Evolutionary conservation across 257 asterid species (phyloP).

Genomic region (Asclepias syriaca): DNA sequence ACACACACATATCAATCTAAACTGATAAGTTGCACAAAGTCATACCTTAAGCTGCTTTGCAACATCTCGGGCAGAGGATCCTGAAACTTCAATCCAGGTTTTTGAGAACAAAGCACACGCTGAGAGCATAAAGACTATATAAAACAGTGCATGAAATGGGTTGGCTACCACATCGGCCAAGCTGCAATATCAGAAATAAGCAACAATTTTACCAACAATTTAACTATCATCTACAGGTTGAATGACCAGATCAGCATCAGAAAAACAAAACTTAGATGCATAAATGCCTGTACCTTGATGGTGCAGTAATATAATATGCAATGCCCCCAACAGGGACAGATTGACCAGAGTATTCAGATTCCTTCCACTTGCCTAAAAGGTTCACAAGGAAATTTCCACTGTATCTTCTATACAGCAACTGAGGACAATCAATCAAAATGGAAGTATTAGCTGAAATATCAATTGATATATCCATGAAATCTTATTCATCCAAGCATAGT

Average conservation of each 20-base stretch:
- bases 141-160: constrained; percentile 85
- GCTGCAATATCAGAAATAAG: constrained; percentile 18
- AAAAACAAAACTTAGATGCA: neutral
- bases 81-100: constrained; percentile 92
- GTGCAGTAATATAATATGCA: constrained; percentile 86
- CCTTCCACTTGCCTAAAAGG: constrained; percentile 81
- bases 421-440: constrained; percentile 16
- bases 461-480: neutral
- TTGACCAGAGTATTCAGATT: constrained; percentile 81
- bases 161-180: constrained; percentile 69
- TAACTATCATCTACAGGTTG: neutral
- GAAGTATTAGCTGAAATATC: neutral
- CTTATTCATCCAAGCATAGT: neutral
- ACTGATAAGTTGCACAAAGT: too few relatives aligned
- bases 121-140: constrained; percentile 75
- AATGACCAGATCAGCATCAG: neutral
- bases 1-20: too few relatives aligned
- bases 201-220: too few relatives aligned
- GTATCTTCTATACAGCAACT: constrained; percentile 67
- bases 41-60: constrained; percentile 88
- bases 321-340: constrained; percentile 83
- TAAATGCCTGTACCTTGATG: constrained; percentile 47
- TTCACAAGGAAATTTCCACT: constrained; percentile 71
- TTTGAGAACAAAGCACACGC: constrained; percentile 88
- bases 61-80: constrained; percentile 85